A percentile compares a stretch with the other conserved stretches of the same genome.
Evolutionary conservation across 1,284 basidiomycete species (phyloP).

Genomic region (Moesziomyces antarcticus): DNA sequence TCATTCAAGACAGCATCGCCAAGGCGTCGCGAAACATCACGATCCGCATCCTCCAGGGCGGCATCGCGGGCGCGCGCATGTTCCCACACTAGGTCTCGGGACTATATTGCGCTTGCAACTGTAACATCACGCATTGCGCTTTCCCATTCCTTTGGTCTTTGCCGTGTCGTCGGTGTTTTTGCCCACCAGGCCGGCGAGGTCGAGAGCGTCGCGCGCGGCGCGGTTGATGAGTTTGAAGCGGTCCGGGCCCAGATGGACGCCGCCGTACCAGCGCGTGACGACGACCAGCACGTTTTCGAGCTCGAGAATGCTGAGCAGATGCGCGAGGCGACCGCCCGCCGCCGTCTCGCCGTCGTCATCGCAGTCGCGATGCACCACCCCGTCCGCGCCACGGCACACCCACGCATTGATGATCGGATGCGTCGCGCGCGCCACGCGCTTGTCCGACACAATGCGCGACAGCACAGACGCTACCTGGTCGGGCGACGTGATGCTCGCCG

Average conservation of each 20-base stretch:
- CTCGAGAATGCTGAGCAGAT: slow-evolving; percentile 62
- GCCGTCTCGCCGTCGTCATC: slow-evolving; percentile 68
- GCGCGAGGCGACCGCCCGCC: slow-evolving; percentile 66
- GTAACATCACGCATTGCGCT: slow-evolving; percentile 16
- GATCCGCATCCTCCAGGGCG: slow-evolving; percentile 19
- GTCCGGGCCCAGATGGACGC: slow-evolving; percentile 63
- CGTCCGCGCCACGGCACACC: slow-evolving; percentile 54
- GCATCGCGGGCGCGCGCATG: slow-evolving; percentile 24
- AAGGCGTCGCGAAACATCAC: slow-evolving; percentile 19
- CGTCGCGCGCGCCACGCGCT: slow-evolving; percentile 59
- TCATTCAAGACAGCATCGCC: slow-evolving; percentile 16
- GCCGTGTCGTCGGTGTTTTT: slow-evolving; percentile 14
- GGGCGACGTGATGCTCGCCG: slow-evolving; percentile 51
- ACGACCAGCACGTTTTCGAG: slow-evolving; percentile 64
- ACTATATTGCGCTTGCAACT: neutral
- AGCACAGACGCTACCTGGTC: slow-evolving; percentile 59
- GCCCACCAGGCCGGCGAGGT: slow-evolving; percentile 49
- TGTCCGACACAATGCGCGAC: slow-evolving; percentile 51
- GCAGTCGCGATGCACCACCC: slow-evolving; percentile 62
- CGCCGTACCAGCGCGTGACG: slow-evolving; percentile 66
- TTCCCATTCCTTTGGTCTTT: slow-evolving; percentile 25
- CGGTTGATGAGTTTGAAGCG: slow-evolving; percentile 66
- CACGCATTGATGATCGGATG: slow-evolving; percentile 67
- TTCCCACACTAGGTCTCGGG: slow-evolving; percentile 2
- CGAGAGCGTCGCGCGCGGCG: slow-evolving; percentile 60